phyloP scores from a whole-genome alignment of 78 protist genomes.

The slime mould (Dictyostelium discoideum) region dicty_2.7 NC_007089.4:657001-657500 shows the following conservation, averaged over 20 bases:
- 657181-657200: slow-evolving; percentile 64
- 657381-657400: background rate
- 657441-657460: background rate
- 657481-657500: background rate
- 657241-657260: slow-evolving; percentile 1
- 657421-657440: slow-evolving; percentile 17
- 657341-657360: background rate
- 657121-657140: slow-evolving; percentile 42
- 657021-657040: slow-evolving; percentile 72
- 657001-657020: slow-evolving; percentile 42
- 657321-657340: background rate
- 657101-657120: background rate
- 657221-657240: background rate
- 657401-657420: background rate
- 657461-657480: background rate
- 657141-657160: slow-evolving; percentile 19
- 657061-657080: slow-evolving; percentile 41
- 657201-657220: slow-evolving; percentile 75
- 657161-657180: background rate
- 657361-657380: background rate
- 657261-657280: slow-evolving; percentile 26
- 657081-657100: slow-evolving; percentile 25
- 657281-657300: slow-evolving; percentile 38
- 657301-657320: background rate
- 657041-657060: background rate